A percentile compares a stretch with the other conserved stretches of the same genome.
Conservation (phyloP, 2,329 filamentous ascomycete species). For the Verticillium albo-atrum region DNA sequence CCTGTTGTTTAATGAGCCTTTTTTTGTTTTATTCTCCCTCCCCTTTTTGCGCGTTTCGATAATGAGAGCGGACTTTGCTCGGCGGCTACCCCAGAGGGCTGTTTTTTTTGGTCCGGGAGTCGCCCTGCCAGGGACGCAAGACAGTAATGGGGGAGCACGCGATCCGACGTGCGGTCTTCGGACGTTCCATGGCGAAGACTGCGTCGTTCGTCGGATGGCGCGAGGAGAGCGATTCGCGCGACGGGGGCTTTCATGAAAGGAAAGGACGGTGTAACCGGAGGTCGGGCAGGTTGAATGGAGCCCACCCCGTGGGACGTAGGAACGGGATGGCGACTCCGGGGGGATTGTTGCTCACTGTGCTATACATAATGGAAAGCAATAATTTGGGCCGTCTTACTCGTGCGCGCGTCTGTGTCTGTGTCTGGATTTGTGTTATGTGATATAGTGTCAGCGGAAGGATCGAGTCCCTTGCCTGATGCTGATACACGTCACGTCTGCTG, state of each 20-base stretch:
- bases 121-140: not conserved
- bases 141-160: not conserved
- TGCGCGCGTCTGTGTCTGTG: not conserved
- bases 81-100: not conserved
- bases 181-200: not conserved
- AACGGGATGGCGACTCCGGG: not conserved
- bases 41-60: not conserved
- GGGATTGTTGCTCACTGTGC: not conserved
- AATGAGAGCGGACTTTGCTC: not conserved
- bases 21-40: not conserved
- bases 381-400: not conserved
- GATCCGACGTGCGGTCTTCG: not conserved
- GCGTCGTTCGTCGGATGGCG: not conserved
- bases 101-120: not conserved
- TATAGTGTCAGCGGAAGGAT: too few species aligned
- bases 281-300: not conserved
- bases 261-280: not conserved
- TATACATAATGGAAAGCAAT: not conserved
- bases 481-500: too few species aligned
- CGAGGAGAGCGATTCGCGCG: not conserved
- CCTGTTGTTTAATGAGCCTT: not conserved
- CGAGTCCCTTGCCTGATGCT: too few species aligned
- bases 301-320: not conserved
- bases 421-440: not conserved
- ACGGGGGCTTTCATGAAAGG: not conserved